A percentile compares a stretch with the other conserved stretches of the same genome.
Conservation (phyloP, 2,329 filamentous ascomycete genomes). For the Xylariaceae sp. region DNA sequence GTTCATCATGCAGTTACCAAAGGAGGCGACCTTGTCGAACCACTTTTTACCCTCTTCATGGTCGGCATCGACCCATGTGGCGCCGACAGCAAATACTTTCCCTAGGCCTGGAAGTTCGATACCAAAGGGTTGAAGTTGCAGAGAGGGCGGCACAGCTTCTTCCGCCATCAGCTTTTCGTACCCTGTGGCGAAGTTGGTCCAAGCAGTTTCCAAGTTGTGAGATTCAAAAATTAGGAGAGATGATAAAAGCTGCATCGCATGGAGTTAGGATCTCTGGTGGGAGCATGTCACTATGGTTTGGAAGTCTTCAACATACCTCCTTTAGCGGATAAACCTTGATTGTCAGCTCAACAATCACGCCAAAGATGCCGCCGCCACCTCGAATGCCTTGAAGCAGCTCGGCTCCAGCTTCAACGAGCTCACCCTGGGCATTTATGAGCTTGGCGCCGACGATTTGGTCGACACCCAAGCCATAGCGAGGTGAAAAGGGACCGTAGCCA, state of each 20-base stretch:
- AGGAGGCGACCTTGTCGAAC: slow-evolving; percentile 15
- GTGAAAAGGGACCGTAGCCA: slow-evolving; percentile 32
- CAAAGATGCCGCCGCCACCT: slow-evolving; percentile 38
- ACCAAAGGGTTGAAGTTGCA: slow-evolving; percentile 27
- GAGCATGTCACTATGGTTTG: background rate
- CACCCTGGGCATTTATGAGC: slow-evolving; percentile 35
- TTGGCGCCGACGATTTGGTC: slow-evolving; percentile 37
- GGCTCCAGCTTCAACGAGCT: slow-evolving; percentile 35
- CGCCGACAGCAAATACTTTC: slow-evolving; percentile 24
- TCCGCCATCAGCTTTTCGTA: slow-evolving; percentile 14
- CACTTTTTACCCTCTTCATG: slow-evolving; percentile 22
- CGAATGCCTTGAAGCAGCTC: slow-evolving; percentile 36
- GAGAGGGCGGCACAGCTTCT: slow-evolving; percentile 3
- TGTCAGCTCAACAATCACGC: slow-evolving; percentile 37
- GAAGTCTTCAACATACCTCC: slow-evolving; percentile 23
- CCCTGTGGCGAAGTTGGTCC: slow-evolving; percentile 12
- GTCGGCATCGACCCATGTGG: slow-evolving; percentile 34
- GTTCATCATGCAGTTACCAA: slow-evolving; percentile 18
- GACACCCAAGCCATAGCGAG: slow-evolving; percentile 33
- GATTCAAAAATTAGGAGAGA: slow-evolving; percentile 31
- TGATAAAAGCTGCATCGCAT: slow-evolving; percentile 1
- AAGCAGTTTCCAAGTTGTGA: slow-evolving; percentile 24
- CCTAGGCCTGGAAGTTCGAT: slow-evolving; percentile 31
- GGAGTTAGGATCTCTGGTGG: background rate
- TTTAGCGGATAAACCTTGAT: slow-evolving; percentile 36